Evolutionary conservation across 306 rosid genomes (phyloP).

Genomic region (Vicia faba): DNA sequence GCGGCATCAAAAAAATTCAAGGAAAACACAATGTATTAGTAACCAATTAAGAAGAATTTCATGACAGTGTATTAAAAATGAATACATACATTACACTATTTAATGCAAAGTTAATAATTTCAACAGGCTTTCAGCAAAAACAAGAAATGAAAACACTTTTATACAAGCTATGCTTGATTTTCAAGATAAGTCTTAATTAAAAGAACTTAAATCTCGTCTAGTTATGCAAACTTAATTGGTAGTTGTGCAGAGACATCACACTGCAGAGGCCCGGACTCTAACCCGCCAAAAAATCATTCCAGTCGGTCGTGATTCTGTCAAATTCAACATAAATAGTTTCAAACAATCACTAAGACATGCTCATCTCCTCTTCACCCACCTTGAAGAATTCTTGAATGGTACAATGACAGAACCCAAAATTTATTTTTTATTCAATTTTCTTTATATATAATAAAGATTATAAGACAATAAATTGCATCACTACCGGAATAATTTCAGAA

Average conservation of each 20-base stretch:
- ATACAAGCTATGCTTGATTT: not conserved
- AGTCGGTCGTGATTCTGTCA: not conserved
- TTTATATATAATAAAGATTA: no score
- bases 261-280: no score
- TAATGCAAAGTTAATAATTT: not conserved
- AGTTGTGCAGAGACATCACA: no score
- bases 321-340: not conserved
- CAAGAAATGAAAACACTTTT: not conserved
- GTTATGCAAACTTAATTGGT: no score
- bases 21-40: constrained; percentile 21
- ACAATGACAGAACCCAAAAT: not conserved
- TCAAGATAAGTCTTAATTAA: not conserved
- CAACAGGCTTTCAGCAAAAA: constrained; percentile 5
- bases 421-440: not conserved
- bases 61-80: constrained; percentile 22
- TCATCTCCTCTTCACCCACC: constrained; percentile 21
- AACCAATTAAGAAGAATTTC: constrained; percentile 19
- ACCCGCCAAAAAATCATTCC: not conserved
- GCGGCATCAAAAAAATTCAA: constrained; percentile 21
- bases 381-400: constrained; percentile 14
- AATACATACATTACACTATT: not conserved
- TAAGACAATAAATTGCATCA: no score
- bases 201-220: not conserved
- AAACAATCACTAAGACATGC: not conserved
- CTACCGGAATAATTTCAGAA: not conserved